A percentile compares a stretch with the other conserved stretches of the same genome.
phyloP scores from a whole-genome alignment of 306 rosid genomes.

The Quercus dentata region DNA sequence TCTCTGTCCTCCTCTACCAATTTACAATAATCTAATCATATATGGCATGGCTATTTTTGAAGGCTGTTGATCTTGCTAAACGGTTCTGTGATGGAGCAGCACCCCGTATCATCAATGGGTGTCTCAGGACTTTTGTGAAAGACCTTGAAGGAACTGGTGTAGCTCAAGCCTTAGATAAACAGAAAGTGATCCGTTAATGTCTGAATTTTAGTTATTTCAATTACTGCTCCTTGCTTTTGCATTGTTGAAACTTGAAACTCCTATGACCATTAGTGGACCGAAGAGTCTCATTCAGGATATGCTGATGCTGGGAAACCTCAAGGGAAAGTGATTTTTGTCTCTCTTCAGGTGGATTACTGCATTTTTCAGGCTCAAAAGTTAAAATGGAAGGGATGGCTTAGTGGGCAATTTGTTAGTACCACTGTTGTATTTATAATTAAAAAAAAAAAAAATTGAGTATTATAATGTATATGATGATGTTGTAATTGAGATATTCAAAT shows the following conservation, averaged over 20 bases:
- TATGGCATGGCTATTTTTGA: conserved; percentile 28
- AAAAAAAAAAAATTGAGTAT: not conserved
- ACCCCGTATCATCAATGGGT: conserved; percentile 88
- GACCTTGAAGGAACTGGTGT: conserved; percentile 33
- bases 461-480: not conserved
- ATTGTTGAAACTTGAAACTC: not conserved
- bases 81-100: conserved; percentile 96
- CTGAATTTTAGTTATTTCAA: not conserved
- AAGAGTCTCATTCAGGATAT: not conserved
- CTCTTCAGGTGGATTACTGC: not conserved
- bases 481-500: not conserved
- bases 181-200: conserved; percentile 13
- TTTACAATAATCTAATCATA: not conserved
- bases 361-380: conserved; percentile 3
- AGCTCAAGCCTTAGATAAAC: conserved; percentile 15
- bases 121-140: conserved; percentile 69
- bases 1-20: not conserved
- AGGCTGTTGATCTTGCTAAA: conserved; percentile 95
- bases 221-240: not conserved
- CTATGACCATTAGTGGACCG: not conserved
- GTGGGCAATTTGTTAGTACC: not conserved
- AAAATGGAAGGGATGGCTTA: not conserved
- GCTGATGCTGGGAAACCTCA: conserved; percentile 2
- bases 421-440: not conserved
- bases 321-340: not conserved